Conservation (phyloP, 805 yeast species). For the Lipomyces chichibuensis region DNA sequence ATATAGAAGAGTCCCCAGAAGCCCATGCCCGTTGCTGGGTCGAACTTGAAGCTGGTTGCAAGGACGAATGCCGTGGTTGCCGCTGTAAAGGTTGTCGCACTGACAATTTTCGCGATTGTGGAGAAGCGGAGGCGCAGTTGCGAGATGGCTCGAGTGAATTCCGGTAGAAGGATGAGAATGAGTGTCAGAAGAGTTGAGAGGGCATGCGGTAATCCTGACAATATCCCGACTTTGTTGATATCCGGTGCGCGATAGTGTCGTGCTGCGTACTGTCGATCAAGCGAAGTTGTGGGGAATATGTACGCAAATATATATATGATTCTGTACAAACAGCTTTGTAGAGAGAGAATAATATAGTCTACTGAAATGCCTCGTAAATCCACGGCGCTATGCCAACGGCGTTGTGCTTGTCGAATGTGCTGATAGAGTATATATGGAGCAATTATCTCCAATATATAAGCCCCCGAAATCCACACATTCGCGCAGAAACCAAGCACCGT, state of each 20-base stretch:
- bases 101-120: slow-evolving; percentile 10
- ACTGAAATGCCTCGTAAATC: slow-evolving; percentile 15
- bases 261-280: slow-evolving; percentile 5
- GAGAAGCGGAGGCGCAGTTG: slow-evolving; percentile 11
- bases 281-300: slow-evolving; percentile 10
- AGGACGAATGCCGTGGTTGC: slow-evolving; percentile 1
- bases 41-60: slow-evolving; percentile 14
- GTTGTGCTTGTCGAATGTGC: slow-evolving; percentile 10
- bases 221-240: neutral
- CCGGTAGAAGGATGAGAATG: neutral
- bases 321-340: slow-evolving; percentile 7
- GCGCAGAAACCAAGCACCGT: neutral
- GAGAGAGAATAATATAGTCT: slow-evolving; percentile 12
- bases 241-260: slow-evolving; percentile 12
- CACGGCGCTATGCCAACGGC: neutral
- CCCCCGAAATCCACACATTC: neutral
- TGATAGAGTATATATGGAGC: slow-evolving; percentile 10
- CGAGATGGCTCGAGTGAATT: neutral
- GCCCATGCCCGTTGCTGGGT: slow-evolving; percentile 20
- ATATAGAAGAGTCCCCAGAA: slow-evolving; percentile 21
- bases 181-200: neutral
- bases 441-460: neutral
- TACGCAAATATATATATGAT: slow-evolving; percentile 7
- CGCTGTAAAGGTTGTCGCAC: neutral
- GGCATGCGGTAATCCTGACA: neutral